These are phyloP conservation scores for Mycena crocata DNA, from an alignment of 768 basidiomycete species.

Conservation along the genomic window DNA sequence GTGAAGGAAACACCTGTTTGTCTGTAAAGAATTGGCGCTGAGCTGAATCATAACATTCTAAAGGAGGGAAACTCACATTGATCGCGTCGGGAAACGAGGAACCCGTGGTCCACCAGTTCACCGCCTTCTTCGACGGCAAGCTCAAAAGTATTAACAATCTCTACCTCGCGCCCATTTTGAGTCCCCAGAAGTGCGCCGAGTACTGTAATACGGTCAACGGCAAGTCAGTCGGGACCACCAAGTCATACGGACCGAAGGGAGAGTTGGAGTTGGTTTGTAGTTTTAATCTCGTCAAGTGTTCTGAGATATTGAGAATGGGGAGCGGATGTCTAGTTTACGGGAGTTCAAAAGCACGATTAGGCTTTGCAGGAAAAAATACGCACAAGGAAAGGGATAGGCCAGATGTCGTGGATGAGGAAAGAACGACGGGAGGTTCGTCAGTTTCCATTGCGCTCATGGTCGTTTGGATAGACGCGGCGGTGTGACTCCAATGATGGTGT, in stretches of 20 bases:
- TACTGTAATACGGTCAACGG: constrained; percentile 60
- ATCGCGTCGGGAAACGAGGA: constrained; percentile 84
- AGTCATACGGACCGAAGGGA: constrained; percentile 70
- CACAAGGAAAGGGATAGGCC: constrained; percentile 82
- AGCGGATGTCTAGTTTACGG: constrained; percentile 83
- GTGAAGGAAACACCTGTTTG: constrained; percentile 97
- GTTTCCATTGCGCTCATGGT: constrained; percentile 78
- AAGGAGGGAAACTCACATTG: constrained; percentile 68
- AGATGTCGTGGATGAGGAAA: constrained; percentile 77
- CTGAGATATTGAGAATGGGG: constrained; percentile 96
- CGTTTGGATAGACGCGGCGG: background rate
- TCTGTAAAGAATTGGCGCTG: constrained; percentile 61
- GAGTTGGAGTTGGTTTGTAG: constrained; percentile 71
- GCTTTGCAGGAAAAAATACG: constrained; percentile 41
- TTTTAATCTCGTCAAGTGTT: constrained; percentile 89
- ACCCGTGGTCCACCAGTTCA: constrained; percentile 80
- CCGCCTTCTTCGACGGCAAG: constrained; percentile 73
- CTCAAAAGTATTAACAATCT: constrained; percentile 98
- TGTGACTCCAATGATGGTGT: constrained; percentile 2
- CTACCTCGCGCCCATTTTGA: constrained; percentile 93
- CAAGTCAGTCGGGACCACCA: background rate
- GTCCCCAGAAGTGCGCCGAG: constrained; percentile 94
- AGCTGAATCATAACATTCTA: background rate
- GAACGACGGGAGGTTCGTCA: constrained; percentile 80
- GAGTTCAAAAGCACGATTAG: constrained; percentile 30